Percentiles rank a stretch among this genome's conserved stretches.
phyloP scores from a whole-genome alignment of 306 rosid species.

The Gynostemma pentaphyllum region DNA sequence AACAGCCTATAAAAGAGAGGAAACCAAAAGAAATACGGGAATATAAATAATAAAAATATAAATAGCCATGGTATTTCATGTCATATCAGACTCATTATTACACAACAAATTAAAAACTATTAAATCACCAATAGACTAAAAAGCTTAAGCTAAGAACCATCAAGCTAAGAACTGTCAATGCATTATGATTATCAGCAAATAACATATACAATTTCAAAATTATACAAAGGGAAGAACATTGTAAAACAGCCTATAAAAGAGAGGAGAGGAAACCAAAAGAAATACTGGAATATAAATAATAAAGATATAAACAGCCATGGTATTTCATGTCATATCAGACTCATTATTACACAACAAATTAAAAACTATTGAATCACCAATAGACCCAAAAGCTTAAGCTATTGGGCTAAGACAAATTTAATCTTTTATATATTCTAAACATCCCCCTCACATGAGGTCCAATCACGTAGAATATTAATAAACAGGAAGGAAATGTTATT shows the following conservation, averaged over 20 bases:
- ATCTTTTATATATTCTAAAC: too few relatives aligned
- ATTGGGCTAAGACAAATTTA: too few relatives aligned
- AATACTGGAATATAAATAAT: neutral
- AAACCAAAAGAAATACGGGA: neutral
- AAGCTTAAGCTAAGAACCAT: too few relatives aligned
- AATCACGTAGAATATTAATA: too few relatives aligned
- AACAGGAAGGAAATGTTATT: too few relatives aligned
- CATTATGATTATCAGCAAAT: slow-evolving; percentile 73
- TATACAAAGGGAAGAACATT: neutral
- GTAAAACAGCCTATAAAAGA: neutral
- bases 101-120: neutral
- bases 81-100: neutral
- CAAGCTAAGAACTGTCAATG: slow-evolving; percentile 48
- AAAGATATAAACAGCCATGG: neutral
- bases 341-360: neutral
- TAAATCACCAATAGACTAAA: too few relatives aligned
- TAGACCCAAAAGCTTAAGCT: too few relatives aligned
- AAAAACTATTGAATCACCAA: too few relatives aligned
- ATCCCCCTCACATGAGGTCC: too few relatives aligned
- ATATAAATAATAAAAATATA: neutral
- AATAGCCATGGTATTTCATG: neutral
- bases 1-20: neutral
- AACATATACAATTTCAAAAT: neutral
- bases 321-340: neutral
- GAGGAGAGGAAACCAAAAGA: neutral